Base-by-base conservation (phyloP, 306 rosid genomes). In the Dryas alaskensis region DNA sequence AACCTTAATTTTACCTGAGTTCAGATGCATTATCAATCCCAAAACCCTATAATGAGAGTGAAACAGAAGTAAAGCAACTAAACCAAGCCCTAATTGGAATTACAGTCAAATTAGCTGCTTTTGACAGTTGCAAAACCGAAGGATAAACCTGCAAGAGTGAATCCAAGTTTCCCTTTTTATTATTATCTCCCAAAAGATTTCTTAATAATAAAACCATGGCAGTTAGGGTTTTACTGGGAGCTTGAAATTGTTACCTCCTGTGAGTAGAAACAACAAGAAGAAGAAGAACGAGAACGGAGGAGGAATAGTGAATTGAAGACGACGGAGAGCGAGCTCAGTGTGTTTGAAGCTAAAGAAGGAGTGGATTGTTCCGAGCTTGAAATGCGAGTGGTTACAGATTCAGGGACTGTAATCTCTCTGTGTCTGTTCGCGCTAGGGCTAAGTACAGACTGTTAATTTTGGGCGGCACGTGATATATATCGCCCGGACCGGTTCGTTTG, bases 361-460 rank as follows among this genome's bases (percentile, higher is more conserved):
- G 40, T 12, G 51, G 51, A 53, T 53, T 17, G 25, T 48, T 40
- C 65, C 12, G 27, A 62, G 49, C 67, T 40, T 40, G 67, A 40
- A 40, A 39, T 37, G 65, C 12, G 65, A 14, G 65, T 9, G 65
- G 19, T 14, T 2, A 52, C 57, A 7, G 25, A 17, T n/a, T 10
- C 27, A 6, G 57, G 57, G 14, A 14, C 6, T 51, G 55, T 3
- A 50, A 16, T 19, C 70, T 11, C 31, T 2, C 27, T 17, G 40
- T 6, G 13, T 17, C 31, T 40, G 73, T n/a, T 68, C 51, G 74
- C 40, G 40, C 66, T 71, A 70, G 74, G 74, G 74, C 74, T 55
- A 17, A 12, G 25, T 3, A 19, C 43, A 37, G 72, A 2, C 7
- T 67, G 16, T 17, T 22, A 42, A 17, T 11, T 42, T 54, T 70